Base-by-base conservation (phyloP, 257 asterid species). In the Ilex asprella region DNA sequence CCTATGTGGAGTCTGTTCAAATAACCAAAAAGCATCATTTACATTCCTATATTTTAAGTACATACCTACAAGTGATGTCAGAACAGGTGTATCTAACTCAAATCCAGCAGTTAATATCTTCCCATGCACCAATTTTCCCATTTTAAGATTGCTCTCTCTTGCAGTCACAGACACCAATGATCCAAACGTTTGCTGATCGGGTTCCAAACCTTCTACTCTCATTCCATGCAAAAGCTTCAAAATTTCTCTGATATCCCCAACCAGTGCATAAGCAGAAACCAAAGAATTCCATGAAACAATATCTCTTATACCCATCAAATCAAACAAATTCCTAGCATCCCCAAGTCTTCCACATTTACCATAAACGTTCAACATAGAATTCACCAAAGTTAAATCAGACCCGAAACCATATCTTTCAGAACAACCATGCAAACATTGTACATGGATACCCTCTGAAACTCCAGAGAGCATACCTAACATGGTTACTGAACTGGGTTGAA, bases 241-340 rank as follows among this genome's bases (percentile, higher is more conserved):
- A 31, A 73, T 80, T 72, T 85, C 84, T 30, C 30, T 63, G 8
- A 77, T 21, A 54, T 75, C 55, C 51, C 86, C 95, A 21, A 55
- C 55, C 32, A 50, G 39, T 11, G 89, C 68, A 76, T 86, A 89
- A 6, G 76, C 87, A 31, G 86, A 79, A 44, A 86, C 73, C 84
- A 89, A 70, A 67, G 91, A 84, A 79, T 90, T 90, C 97, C 95
- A 90, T 30, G 97, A 85, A 78, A 87, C 85, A 27, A 78, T 65
- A 72, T 90, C 95, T 68, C 67, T 90, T 30, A 61, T 68, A 10
- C 71, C 70, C 80, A 79, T 74, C 59, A 62, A 67, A 14, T 83
- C 83, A 71, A 87, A 90, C 71, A 87, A 67, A 53, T 75, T 64
- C 74, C 80, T 75, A 41, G 88, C 91, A 59, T 78, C 85, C 55